Base-by-base conservation (phyloP, 345 rosid species). In the Rhizophora mangle region DNA sequence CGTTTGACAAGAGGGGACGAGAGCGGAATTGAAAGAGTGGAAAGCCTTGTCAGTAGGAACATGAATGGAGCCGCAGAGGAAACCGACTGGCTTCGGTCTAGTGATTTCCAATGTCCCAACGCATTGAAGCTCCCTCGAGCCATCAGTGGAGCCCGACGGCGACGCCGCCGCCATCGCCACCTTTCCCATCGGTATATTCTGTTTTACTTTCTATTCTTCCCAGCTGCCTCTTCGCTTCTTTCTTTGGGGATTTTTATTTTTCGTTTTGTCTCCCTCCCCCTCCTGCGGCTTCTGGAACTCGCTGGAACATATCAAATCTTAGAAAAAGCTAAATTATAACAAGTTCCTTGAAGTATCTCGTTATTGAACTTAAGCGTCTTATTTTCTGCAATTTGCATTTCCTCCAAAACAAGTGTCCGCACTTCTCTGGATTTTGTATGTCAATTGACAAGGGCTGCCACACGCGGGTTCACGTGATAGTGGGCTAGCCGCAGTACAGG, bases 31-130 rank as follows among this genome's bases (percentile, higher is more conserved):
- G 78, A 91, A 84, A 58, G 83, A 78, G 13, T 81, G 89, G 59
- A 87, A 91, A 3, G 97, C 81, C 29, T 77, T 85, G 67, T 93
- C 98, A 19, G 96, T 87, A 15, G 87, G 86, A 64, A 93, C 97
- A 18, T 96, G 98, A 19, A 93, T 89, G 6, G 97, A 88, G 24
- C 98, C 98, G 49, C 97, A 91, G 76, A 91, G 94, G 74, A 93
- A 93, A 31, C 97, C 97, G 0, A 87, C 81, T 0, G 97, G 90
- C 59, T 91, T 88, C 0, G 94, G 91, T 43, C 76, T 72, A 34
- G 73, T 84, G 78, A 91, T 86, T 80, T 89, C 97, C 80, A 93
- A 80, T 22, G 54, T 93, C 2, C 97, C 96, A 0, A 93, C 82
- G 75, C 97, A 88, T 72, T 87, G 93, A 4, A 91, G 87, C 71